Base-by-base conservation (phyloP, 352 stramenopile species). In the Phytophthora vignae region DNA sequence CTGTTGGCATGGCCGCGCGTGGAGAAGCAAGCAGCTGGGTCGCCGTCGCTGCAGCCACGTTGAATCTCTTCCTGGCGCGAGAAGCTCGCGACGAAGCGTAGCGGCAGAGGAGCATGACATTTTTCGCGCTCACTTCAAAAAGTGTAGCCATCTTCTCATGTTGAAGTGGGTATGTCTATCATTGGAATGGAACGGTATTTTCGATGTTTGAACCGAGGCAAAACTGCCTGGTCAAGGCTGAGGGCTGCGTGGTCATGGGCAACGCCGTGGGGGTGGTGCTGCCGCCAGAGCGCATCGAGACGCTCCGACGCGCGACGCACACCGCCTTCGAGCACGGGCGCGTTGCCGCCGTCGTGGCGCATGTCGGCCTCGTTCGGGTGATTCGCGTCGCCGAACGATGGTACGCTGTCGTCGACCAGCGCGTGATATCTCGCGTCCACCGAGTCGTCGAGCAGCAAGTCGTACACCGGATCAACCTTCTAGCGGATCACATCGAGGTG, bases 361-460 rank as follows among this genome's bases (percentile, higher is more conserved):
- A 88, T 8, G 55, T 81, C 9, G 71, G 73, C 3, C 60, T 83
- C 2, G 56, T 71, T 22, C 77, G 76, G 4, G 69, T 84, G 17
- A 65, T 79, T 27, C 79, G 70, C 17, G 75, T 82, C 10, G 79
- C 79, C 0, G 63, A 82, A 27, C 73, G 60, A 17, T 89, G 76
- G 68, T 87, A 90, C 55, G 65, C 73, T 0, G 68, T 90, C 2
- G 78, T 90, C 27, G 83, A 92, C 53, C 79, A 92, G 54, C 82
- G 73, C 48, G 81, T 90, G 52, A 46, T 90, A 17, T 77, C 71
- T 9, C 73, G 73, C 17, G 80, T 86, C 21, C 74, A 90, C 15
- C 76, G 61, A 9, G 59, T 78, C 1, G 85, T 93, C 22, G 83
- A 92, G 68, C 56, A 80, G 31, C 72, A 90, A 54, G 74, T 91